phyloP scores from a whole-genome alignment of 768 basidiomycete species.

The Termitomyces sp. region DNA sequence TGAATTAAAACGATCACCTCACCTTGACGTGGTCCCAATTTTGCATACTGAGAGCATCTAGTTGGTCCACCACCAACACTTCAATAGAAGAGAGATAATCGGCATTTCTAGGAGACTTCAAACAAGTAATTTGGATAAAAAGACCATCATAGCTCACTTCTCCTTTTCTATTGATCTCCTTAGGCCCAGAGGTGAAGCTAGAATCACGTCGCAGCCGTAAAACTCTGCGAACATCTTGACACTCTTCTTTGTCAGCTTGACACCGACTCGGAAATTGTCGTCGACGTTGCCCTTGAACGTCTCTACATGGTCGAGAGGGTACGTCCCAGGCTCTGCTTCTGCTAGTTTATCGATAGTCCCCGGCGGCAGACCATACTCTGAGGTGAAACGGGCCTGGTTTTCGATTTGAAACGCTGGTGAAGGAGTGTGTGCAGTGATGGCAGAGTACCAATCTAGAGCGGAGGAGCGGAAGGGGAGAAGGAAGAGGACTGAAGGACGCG shows the following conservation, averaged over 20 bases:
- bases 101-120: slow-evolving; percentile 45
- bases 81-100: slow-evolving; percentile 96
- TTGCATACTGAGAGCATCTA: slow-evolving; percentile 94
- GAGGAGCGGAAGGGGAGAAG: slow-evolving; percentile 92
- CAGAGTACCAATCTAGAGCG: slow-evolving; percentile 77
- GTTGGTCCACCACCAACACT: slow-evolving; percentile 83
- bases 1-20: slow-evolving; percentile 12
- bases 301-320: slow-evolving; percentile 86
- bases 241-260: slow-evolving; percentile 90
- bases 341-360: slow-evolving; percentile 79
- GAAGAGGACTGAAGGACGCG: slow-evolving; percentile 89
- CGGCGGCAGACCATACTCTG: slow-evolving; percentile 79
- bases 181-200: slow-evolving; percentile 91
- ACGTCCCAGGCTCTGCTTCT: slow-evolving; percentile 65
- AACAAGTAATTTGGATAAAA: background rate
- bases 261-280: slow-evolving; percentile 87
- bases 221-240: slow-evolving; percentile 90
- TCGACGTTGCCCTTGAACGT: slow-evolving; percentile 97
- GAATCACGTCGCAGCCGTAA: slow-evolving; percentile 84
- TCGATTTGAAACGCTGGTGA: slow-evolving; percentile 76
- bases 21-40: slow-evolving; percentile 99
- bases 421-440: slow-evolving; percentile 73
- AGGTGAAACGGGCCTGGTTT: slow-evolving; percentile 75
- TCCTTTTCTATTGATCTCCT: slow-evolving; percentile 93
- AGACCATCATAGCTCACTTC: slow-evolving; percentile 47